Evolutionary conservation across 2,329 filamentous ascomycete genomes (phyloP).

Genomic region (Colletotrichum zoysiae): DNA sequence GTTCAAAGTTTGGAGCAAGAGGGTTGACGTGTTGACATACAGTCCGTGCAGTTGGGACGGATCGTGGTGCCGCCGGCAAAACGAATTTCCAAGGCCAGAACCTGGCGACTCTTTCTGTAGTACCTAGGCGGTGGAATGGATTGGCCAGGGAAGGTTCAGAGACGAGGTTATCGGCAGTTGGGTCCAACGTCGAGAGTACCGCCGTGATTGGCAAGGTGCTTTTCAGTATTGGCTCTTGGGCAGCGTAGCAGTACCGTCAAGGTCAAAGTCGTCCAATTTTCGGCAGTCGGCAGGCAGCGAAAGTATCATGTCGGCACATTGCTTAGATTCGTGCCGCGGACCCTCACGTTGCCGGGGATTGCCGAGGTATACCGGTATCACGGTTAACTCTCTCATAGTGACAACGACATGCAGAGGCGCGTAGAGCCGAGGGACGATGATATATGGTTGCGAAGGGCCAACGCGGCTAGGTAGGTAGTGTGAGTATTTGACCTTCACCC

Average conservation of each 20-base stretch:
- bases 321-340: neutral
- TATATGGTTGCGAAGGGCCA: neutral
- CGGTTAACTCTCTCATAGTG: neutral
- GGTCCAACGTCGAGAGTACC: neutral
- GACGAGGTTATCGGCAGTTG: neutral
- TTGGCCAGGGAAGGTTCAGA: neutral
- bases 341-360: neutral
- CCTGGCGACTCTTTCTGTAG: neutral
- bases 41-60: neutral
- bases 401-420: neutral
- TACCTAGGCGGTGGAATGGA: neutral
- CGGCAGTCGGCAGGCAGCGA: constrained; percentile 8
- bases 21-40: neutral
- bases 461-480: neutral
- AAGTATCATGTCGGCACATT: constrained; percentile 1
- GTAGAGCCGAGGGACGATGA: neutral
- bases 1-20: neutral
- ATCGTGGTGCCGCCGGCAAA: neutral
- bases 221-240: neutral
- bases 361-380: neutral
- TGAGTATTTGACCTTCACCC: no score
- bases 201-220: neutral
- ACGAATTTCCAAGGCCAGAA: neutral
- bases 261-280: constrained; percentile 11
- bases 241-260: neutral